Evolutionary conservation across 2,329 filamentous ascomycete genomes (phyloP).

Genomic region (Dactylonectria estremocensis): DNA sequence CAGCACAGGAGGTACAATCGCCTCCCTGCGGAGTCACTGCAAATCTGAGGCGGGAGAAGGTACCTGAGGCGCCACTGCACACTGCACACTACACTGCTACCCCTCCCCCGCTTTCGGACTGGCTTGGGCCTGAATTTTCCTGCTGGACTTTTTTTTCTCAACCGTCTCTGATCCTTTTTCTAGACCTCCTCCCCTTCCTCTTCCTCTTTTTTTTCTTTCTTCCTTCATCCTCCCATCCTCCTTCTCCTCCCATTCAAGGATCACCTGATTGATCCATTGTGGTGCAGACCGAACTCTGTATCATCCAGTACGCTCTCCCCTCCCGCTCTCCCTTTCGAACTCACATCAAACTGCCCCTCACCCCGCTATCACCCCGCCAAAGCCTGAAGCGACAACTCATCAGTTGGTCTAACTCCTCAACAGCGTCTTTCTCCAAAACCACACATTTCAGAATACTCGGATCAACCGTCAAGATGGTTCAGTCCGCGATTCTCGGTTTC

Average conservation of each 20-base stretch:
- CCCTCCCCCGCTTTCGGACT: constrained; percentile 56
- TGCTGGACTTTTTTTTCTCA: constrained; percentile 34
- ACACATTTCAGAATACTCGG: constrained; percentile 43
- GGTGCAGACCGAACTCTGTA: constrained; percentile 48
- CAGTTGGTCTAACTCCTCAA: constrained; percentile 31
- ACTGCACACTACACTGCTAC: constrained; percentile 40
- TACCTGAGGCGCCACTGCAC: not conserved
- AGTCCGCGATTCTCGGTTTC: constrained; percentile 92
- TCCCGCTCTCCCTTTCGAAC: constrained; percentile 7
- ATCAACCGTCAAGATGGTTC: constrained; percentile 69
- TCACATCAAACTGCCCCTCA: constrained; percentile 39
- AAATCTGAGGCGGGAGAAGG: not conserved
- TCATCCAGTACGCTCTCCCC: constrained; percentile 40
- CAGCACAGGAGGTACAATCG: not conserved
- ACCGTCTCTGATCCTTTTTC: constrained; percentile 41
- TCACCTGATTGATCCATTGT: constrained; percentile 48
- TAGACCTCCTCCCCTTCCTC: constrained; percentile 38
- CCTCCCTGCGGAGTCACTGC: not conserved
- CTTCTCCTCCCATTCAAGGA: constrained; percentile 45
- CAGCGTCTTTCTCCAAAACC: constrained; percentile 28
- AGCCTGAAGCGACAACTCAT: constrained; percentile 15
- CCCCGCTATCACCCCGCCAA: constrained; percentile 45
- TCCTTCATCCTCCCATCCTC: constrained; percentile 38
- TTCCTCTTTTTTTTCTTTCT: constrained; percentile 41
- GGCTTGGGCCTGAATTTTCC: constrained; percentile 46